Percentiles rank a stretch among this genome's conserved stretches.
Evolutionary conservation across 768 basidiomycete genomes (phyloP).

Genomic region (Xanthoconium stramineum): DNA sequence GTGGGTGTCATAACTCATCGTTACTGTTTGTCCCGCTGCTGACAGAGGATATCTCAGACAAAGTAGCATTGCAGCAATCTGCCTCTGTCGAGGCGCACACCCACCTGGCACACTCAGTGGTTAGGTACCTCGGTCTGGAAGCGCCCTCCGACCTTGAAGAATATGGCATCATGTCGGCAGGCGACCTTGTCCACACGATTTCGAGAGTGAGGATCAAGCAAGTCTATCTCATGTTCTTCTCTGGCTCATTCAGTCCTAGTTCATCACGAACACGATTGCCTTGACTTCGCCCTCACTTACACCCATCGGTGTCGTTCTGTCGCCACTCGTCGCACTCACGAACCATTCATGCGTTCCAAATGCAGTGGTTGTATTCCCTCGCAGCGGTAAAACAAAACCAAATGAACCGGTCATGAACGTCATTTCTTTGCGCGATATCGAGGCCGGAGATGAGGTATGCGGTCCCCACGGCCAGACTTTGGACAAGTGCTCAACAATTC

Average conservation of each 20-base stretch:
- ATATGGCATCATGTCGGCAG: constrained; percentile 54
- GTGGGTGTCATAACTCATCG: constrained; percentile 41
- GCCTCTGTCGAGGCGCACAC: constrained; percentile 55
- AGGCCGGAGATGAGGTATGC: constrained; percentile 65
- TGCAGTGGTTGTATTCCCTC: constrained; percentile 88
- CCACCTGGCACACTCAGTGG: constrained; percentile 69
- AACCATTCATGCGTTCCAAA: constrained; percentile 92
- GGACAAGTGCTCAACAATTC: not conserved
- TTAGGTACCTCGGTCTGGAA: constrained; percentile 62
- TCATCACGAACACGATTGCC: constrained; percentile 89
- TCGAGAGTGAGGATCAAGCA: constrained; percentile 52
- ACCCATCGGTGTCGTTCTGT: constrained; percentile 82
- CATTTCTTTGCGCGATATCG: constrained; percentile 64
- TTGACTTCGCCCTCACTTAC: constrained; percentile 73
- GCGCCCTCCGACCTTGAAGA: constrained; percentile 57
- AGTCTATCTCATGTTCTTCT: not conserved
- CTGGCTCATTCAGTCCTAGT: constrained; percentile 44
- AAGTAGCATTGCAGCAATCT: constrained; percentile 45
- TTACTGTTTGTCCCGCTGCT: not conserved
- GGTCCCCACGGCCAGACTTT: not conserved
- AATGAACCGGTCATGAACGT: constrained; percentile 70
- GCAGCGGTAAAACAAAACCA: constrained; percentile 33
- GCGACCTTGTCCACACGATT: constrained; percentile 65
- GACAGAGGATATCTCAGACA: constrained; percentile 41
- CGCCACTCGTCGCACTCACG: constrained; percentile 73